Conservation (phyloP, 148 eudicot genomes). For the Rhododendron mucronatum region DNA sequence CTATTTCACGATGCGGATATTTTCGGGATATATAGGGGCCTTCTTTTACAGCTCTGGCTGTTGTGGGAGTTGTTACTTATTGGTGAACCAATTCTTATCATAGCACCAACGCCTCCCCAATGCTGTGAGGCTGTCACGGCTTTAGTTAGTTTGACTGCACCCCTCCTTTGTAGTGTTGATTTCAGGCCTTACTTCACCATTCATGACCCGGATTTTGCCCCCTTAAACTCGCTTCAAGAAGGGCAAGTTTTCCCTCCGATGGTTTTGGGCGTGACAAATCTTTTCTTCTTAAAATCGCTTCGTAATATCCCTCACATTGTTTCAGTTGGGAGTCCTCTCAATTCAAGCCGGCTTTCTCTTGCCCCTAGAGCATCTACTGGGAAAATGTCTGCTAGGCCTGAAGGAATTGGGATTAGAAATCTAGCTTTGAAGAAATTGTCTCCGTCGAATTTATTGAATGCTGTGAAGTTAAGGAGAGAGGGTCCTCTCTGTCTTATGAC, state of each 20-base stretch:
- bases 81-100: constrained; percentile 91
- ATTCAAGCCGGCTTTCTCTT: constrained; percentile 46
- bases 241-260: constrained; percentile 70
- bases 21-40: constrained; percentile 84
- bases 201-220: constrained; percentile 79
- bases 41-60: constrained; percentile 87
- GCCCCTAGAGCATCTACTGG: constrained; percentile 50
- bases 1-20: constrained; percentile 90
- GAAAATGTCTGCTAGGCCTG: constrained; percentile 37
- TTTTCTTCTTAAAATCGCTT: constrained; percentile 81
- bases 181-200: constrained; percentile 98
- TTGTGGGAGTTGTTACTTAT: constrained; percentile 87
- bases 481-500: constrained; percentile 97
- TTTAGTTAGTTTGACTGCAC: constrained; percentile 90
- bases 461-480: constrained; percentile 82
- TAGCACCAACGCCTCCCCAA: constrained; percentile 96
- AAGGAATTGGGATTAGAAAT: constrained; percentile 55
- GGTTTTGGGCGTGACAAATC: constrained; percentile 91
- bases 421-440: constrained; percentile 72
- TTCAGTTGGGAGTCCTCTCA: constrained; percentile 80
- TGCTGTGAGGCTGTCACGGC: constrained; percentile 95
- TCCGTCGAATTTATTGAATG: constrained; percentile 74
- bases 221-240: constrained; percentile 70
- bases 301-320: constrained; percentile 78
- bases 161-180: constrained; percentile 83